Base-by-base conservation (phyloP, 331 rosid species). In the Arachis monticola region DNA sequence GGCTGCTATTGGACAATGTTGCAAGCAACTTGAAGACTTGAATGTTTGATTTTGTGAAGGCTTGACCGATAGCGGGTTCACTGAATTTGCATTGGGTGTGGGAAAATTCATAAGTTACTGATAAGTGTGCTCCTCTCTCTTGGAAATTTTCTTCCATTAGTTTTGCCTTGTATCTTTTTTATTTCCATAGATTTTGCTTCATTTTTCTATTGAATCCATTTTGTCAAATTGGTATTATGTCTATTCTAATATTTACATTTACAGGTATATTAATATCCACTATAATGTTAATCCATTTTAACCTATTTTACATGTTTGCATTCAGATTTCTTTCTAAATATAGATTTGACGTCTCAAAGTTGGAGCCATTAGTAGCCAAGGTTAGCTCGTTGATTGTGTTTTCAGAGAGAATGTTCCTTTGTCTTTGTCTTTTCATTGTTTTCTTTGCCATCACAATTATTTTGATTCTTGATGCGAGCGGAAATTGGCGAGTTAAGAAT, bases 311-410 rank as follows among this genome's bases (percentile, higher is more conserved):
- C 79, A 27, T 83, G 32, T 69, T 81, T 84, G 81, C 60, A n/a
- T 82, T 64, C 74, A 95, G 99, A 69, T 95, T 90, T 85, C 96
- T 90, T 61, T 79, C 92, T 0, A 97, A 92, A 83, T 92, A 92
- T 82, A 87, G 87, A 80, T 95, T 90, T 76, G 97, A 95, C 82
- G 83, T 92, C 73, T 86, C 99, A 61, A 92, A 92, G 73, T 76
- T 95, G 85, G 99, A 95, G 82, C 99, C 99, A 1, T 77, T 90
- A 82, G 99, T 95, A 66, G 99, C 99, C 66, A 90, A 88, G 99
- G 99, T 95, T 77, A 72, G 77, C 57, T 27, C 56, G 58, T 80
- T 77, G 42, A 62, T 68, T 77, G 52, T 55, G 42, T 60, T 69
- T 69, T 58, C 46, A 51, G 13, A 38, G 61, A 62, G 52, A 38